A percentile compares a stretch with the other conserved stretches of the same genome.
Evolutionary conservation across 768 basidiomycete genomes (phyloP).

Genomic region (Mycena belliarum): DNA sequence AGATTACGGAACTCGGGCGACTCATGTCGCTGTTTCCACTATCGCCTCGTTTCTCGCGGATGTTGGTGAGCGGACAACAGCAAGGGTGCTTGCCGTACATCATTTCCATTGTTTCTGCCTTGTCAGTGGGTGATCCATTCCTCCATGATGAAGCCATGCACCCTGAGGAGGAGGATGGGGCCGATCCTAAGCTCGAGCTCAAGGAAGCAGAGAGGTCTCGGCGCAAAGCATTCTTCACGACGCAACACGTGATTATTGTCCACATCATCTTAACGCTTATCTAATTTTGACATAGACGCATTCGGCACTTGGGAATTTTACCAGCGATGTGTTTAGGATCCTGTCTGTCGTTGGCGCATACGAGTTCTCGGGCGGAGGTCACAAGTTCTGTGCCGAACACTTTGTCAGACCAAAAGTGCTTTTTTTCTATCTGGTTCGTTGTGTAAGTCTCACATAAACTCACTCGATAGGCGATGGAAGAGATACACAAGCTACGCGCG

Average conservation of each 20-base stretch:
- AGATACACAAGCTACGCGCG: constrained; percentile 91
- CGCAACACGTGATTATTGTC: constrained; percentile 62
- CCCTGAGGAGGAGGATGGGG: constrained; percentile 34
- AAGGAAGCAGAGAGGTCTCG: constrained; percentile 41
- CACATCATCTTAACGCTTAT: neutral
- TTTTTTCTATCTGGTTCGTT: neutral
- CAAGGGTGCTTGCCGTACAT: constrained; percentile 84
- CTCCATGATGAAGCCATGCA: constrained; percentile 53
- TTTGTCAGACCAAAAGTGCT: constrained; percentile 88
- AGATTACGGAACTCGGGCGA: constrained; percentile 88
- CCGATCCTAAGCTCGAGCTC: constrained; percentile 19
- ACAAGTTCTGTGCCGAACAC: constrained; percentile 82
- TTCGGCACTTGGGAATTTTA: constrained; percentile 72
- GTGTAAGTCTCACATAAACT: neutral
- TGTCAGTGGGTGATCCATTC: constrained; percentile 97
- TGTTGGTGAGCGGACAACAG: constrained; percentile 91
- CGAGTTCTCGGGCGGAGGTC: constrained; percentile 83
- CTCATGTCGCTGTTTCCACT: constrained; percentile 94
- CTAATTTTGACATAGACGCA: constrained; percentile 54
- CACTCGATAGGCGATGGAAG: constrained; percentile 87
- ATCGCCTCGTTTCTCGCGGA: constrained; percentile 91
- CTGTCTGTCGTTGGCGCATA: constrained; percentile 97
- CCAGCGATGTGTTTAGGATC: constrained; percentile 84
- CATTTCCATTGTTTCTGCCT: constrained; percentile 84
- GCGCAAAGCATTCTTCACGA: constrained; percentile 79